Percentiles rank a stretch among this genome's conserved stretches.
Evolutionary conservation across 1,284 basidiomycete genomes (phyloP).

Genomic region (Puccinia brachypodii): DNA sequence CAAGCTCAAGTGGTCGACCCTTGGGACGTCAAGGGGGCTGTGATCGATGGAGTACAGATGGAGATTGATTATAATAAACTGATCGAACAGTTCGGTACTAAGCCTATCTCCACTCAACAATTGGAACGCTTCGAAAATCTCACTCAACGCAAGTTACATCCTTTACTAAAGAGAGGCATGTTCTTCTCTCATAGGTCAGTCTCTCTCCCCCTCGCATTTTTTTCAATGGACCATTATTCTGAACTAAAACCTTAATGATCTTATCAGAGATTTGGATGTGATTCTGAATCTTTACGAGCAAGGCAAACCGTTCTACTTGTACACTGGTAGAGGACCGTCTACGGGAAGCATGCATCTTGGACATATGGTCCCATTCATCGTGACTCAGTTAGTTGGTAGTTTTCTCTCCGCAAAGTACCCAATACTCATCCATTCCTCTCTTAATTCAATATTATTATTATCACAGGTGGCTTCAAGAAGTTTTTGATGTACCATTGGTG

Average conservation of each 20-base stretch:
- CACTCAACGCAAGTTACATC: slow-evolving; percentile 87
- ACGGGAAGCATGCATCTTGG: slow-evolving; percentile 98
- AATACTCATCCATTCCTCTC: neutral
- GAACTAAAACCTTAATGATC: neutral
- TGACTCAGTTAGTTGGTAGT: slow-evolving; percentile 74
- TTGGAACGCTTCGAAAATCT: slow-evolving; percentile 86
- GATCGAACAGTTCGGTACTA: slow-evolving; percentile 89
- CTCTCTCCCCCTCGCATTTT: no score
- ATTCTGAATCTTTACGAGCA: slow-evolving; percentile 96
- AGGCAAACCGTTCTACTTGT: slow-evolving; percentile 95
- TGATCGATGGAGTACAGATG: slow-evolving; percentile 85
- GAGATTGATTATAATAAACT: slow-evolving; percentile 89
- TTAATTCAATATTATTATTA: neutral
- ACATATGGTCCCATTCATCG: slow-evolving; percentile 95
- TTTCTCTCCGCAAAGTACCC: neutral
- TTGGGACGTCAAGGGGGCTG: slow-evolving; percentile 94
- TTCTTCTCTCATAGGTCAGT: slow-evolving; percentile 95
- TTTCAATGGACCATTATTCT: no score
- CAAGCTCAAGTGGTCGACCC: slow-evolving; percentile 81
- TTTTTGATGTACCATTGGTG: slow-evolving; percentile 90
- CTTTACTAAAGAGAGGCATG: slow-evolving; percentile 83
- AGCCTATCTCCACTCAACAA: slow-evolving; percentile 72
- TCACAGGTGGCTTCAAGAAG: slow-evolving; percentile 87
- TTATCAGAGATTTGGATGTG: slow-evolving; percentile 78
- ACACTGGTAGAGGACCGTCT: slow-evolving; percentile 94